Percentiles rank a stretch among this genome's conserved stretches.
These are phyloP conservation scores for Syncephalastrum contaminatum DNA, from an alignment of 371 early-diverging fungal species.

Conservation along the genomic window DNA sequence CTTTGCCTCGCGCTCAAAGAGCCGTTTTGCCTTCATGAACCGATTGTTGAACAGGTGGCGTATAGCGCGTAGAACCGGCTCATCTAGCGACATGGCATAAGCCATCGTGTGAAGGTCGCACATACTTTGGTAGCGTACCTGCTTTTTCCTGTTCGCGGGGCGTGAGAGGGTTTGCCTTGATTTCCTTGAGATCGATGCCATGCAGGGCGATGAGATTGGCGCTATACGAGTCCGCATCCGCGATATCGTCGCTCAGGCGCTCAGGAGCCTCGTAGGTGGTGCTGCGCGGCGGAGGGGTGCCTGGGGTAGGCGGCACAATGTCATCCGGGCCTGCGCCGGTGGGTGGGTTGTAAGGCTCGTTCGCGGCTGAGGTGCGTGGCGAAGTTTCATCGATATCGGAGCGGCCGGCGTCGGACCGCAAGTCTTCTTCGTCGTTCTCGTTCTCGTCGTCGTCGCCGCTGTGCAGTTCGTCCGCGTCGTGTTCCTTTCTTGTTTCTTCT, in stretches of 20 bases:
- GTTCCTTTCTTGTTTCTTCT: background rate
- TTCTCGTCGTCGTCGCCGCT: conserved; percentile 15
- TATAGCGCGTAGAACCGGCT: conserved; percentile 52
- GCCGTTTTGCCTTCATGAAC: conserved; percentile 51
- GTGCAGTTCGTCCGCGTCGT: conserved; percentile 10
- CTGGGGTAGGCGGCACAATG: conserved; percentile 27
- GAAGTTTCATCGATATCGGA: background rate
- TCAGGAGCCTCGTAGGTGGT: background rate
- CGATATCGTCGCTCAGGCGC: conserved; percentile 26
- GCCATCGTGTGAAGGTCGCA: background rate
- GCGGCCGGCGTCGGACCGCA: conserved; percentile 4
- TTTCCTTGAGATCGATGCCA: conserved; percentile 37
- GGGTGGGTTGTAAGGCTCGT: background rate
- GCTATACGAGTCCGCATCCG: conserved; percentile 40
- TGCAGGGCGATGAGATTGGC: conserved; percentile 43
- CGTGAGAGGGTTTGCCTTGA: conserved; percentile 44
- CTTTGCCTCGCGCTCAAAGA: conserved; percentile 33
- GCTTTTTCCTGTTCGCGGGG: conserved; percentile 53
- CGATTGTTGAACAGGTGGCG: conserved; percentile 59
- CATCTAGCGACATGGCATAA: conserved; percentile 19
- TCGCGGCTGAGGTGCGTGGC: background rate
- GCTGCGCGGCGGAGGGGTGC: conserved; percentile 16
- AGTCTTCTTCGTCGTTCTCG: conserved; percentile 4
- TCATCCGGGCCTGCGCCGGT: conserved; percentile 5
- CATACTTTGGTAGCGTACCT: conserved; percentile 24